Percentiles rank a stretch among this genome's conserved stretches.
Conservation (phyloP, 1,284 basidiomycete genomes). For the Ganoderma meredithae region DNA sequence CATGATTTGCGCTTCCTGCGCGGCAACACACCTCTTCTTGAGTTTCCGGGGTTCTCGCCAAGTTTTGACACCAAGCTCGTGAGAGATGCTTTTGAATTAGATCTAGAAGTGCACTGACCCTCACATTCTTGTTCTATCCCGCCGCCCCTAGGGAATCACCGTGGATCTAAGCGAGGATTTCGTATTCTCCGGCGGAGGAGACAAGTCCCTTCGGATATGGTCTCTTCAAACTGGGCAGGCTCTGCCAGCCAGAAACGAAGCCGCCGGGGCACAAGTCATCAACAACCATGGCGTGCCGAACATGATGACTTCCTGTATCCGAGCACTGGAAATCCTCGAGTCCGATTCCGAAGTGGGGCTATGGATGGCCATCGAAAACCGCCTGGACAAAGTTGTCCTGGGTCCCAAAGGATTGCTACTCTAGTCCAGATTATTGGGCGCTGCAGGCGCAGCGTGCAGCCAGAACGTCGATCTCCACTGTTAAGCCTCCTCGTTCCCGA, state of each 20-base stretch:
- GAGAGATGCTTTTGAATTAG: constrained; percentile 27
- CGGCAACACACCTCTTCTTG: constrained; percentile 49
- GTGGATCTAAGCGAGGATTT: constrained; percentile 67
- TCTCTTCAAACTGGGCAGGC: constrained; percentile 59
- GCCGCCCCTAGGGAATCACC: constrained; percentile 58
- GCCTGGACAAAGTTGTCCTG: constrained; percentile 23
- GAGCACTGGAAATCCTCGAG: constrained; percentile 31
- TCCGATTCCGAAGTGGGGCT: constrained; percentile 22
- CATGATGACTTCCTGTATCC: constrained; percentile 19
- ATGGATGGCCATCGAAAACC: constrained; percentile 27
- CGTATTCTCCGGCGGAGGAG: constrained; percentile 77
- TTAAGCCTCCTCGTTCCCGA: not conserved
- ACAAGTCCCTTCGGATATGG: constrained; percentile 70
- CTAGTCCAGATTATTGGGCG: not conserved
- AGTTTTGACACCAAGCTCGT: constrained; percentile 59
- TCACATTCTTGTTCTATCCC: not conserved
- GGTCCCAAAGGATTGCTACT: constrained; percentile 22
- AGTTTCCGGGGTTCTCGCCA: constrained; percentile 65
- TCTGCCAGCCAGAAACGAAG: constrained; percentile 7
- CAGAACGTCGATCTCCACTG: not conserved
- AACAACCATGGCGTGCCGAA: constrained; percentile 15
- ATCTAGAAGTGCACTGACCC: not conserved
- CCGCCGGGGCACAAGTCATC: constrained; percentile 1
- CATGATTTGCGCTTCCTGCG: constrained; percentile 69
- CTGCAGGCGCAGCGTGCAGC: not conserved